Conservation (phyloP, 2,329 filamentous ascomycete genomes). For the Nigrospora sphaerica region DNA sequence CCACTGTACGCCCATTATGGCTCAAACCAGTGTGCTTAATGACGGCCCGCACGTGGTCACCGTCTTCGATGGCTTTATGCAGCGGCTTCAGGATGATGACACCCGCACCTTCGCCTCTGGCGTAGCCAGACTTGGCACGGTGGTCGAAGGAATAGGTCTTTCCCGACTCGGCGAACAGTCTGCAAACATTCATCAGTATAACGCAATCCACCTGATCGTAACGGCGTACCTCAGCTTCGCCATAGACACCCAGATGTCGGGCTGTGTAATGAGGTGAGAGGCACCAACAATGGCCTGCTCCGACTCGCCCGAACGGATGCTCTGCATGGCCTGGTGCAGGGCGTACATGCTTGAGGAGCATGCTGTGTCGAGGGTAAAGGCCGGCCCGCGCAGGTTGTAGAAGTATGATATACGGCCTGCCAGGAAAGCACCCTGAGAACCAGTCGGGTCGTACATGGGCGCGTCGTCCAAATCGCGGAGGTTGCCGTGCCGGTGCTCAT, state of each 20-base stretch:
- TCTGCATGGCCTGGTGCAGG: slow-evolving; percentile 20
- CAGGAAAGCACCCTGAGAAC: slow-evolving; percentile 25
- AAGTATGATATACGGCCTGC: slow-evolving; percentile 18
- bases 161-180: slow-evolving; percentile 1
- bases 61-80: slow-evolving; percentile 19
- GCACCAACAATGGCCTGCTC: slow-evolving; percentile 9
- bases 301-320: slow-evolving; percentile 17
- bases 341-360: slow-evolving; percentile 32
- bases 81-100: slow-evolving; percentile 25
- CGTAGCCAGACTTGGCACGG: slow-evolving; percentile 24
- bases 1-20: slow-evolving; percentile 10
- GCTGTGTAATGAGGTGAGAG: slow-evolving; percentile 6
- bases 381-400: slow-evolving; percentile 29
- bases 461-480: slow-evolving; percentile 5
- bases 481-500: slow-evolving; percentile 4
- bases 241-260: slow-evolving; percentile 17
- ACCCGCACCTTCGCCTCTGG: slow-evolving; percentile 25
- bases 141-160: slow-evolving; percentile 12
- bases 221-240: neutral
- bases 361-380: slow-evolving; percentile 36
- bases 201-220: neutral
- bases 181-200: neutral
- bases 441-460: slow-evolving; percentile 9
- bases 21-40: slow-evolving; percentile 21
- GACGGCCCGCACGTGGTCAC: slow-evolving; percentile 25